Evolutionary conservation across 2,329 filamentous ascomycete species (phyloP), one percentile per base, ranked within the genome.

Genomic region (Trichophaea hybrida): DNA sequence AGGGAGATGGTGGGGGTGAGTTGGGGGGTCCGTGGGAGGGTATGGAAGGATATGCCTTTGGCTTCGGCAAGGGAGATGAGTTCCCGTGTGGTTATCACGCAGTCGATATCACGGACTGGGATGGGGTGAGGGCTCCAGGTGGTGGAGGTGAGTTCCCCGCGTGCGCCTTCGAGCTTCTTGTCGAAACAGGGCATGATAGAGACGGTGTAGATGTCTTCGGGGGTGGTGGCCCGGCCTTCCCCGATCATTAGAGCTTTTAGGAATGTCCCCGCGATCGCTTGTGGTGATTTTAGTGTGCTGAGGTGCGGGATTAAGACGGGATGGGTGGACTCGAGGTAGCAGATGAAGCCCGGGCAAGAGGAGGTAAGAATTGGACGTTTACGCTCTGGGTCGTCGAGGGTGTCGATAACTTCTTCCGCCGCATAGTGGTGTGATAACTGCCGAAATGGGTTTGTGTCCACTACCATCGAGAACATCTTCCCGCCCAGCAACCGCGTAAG

Each of bases 151-250:
- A 98, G 79, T 72, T 98, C 93, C 71, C 89, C 85, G 57, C 93
- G 83, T 67, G 89, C 94, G 5, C 93, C 93, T 74, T 98, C 93
- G 33, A 98, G 79, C 73, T 98, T 98, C 76, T 98, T 98, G 72
- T 98, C 93, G 72, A 98, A 97, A 72, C 93, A 98, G 17, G 93
- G 93, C 93, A 98, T 98, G 50, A 98, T 78, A 10, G 91, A 88
- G 57, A 97, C 73, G 72, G 97, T 91, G 88, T 91, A 98, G 70
- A 98, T 53, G 7, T 89, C 66, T 83, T 81, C 64, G 84, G 82
- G 0, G 89, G 85, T 0, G 84, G 73, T 53, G 96, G 82, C 37
- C 81, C 81, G 63, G 90, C 78, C 56, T 85, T 88, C 55, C 7
- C 43, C 58, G 8, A 61, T 63, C 38, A 98, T 74, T 0, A 86